Conservation (phyloP, 78 protist species). For the Dictyostelium capitatum region DNA sequence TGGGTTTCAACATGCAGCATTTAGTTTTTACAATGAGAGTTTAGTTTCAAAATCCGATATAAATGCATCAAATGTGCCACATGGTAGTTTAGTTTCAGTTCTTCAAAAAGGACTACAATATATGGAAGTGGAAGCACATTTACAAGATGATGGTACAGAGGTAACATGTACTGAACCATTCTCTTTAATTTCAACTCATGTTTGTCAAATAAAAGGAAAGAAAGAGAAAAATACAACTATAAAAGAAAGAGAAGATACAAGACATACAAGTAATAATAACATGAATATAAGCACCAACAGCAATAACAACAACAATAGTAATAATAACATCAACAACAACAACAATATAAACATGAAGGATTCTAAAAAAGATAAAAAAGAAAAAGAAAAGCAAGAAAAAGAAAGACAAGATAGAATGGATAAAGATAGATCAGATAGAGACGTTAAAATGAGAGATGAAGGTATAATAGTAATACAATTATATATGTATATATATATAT, state of each 20-base stretch:
- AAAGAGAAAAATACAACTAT: constrained; percentile 27
- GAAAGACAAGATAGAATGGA: constrained; percentile 15
- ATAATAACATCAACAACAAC: background rate
- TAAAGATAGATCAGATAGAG: constrained; percentile 29
- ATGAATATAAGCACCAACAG: background rate
- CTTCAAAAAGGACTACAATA: constrained; percentile 97
- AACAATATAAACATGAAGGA: background rate
- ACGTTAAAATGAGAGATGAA: constrained; percentile 15
- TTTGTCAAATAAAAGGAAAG: constrained; percentile 58
- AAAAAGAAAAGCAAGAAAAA: constrained; percentile 22
- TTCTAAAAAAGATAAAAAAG: constrained; percentile 42
- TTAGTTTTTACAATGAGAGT: constrained; percentile 92
- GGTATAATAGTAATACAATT: background rate
- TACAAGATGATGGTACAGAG: constrained; percentile 89
- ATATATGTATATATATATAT: background rate
- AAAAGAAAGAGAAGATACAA: constrained; percentile 7
- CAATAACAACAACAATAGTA: background rate
- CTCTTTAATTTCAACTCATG: constrained; percentile 55
- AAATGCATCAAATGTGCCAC: constrained; percentile 87
- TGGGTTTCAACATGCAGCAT: constrained; percentile 97
- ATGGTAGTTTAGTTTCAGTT: constrained; percentile 92
- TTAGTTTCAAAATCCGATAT: constrained; percentile 76
- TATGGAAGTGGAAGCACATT: constrained; percentile 94
- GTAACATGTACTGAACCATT: constrained; percentile 86
- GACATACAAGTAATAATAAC: background rate